These are phyloP conservation scores for Rubia tinctorum DNA, from an alignment of 305 asterid species.

Conservation along the genomic window DNA sequence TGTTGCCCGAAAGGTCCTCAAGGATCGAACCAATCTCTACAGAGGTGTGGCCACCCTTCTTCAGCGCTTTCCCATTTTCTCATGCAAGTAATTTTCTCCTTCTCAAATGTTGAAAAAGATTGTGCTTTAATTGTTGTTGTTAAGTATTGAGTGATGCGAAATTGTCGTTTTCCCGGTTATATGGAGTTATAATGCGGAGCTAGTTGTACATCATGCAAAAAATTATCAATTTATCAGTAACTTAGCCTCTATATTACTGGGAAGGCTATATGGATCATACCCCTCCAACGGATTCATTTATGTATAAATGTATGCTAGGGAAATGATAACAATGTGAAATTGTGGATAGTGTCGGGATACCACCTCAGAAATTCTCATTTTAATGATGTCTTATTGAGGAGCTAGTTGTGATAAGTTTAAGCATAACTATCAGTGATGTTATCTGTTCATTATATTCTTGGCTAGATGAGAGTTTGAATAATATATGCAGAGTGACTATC, in stretches of 20 bases:
- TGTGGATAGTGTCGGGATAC: no score
- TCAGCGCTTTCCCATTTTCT: constrained; percentile 58
- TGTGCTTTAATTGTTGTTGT: background rate
- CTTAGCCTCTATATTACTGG: background rate
- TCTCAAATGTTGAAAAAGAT: background rate
- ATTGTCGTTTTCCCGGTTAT: background rate
- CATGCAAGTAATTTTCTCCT: constrained; percentile 72
- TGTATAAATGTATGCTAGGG: no score
- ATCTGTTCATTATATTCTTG: background rate
- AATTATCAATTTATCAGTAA: background rate
- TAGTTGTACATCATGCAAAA: background rate
- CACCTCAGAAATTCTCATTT: no score
- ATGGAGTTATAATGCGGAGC: background rate
- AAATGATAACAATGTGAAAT: no score
- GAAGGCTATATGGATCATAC: no score
- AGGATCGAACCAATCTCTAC: constrained; percentile 52
- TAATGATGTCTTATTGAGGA: no score
- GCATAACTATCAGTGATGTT: background rate
- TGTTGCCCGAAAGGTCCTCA: constrained; percentile 65
- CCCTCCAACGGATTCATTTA: no score
- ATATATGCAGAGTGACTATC: no score
- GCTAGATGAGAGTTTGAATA: background rate
- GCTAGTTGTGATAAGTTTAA: background rate
- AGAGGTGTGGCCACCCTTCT: constrained; percentile 70
- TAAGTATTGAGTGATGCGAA: background rate